Conservation (phyloP, 352 stramenopile species). For the Phytophthora syringae region DNA sequence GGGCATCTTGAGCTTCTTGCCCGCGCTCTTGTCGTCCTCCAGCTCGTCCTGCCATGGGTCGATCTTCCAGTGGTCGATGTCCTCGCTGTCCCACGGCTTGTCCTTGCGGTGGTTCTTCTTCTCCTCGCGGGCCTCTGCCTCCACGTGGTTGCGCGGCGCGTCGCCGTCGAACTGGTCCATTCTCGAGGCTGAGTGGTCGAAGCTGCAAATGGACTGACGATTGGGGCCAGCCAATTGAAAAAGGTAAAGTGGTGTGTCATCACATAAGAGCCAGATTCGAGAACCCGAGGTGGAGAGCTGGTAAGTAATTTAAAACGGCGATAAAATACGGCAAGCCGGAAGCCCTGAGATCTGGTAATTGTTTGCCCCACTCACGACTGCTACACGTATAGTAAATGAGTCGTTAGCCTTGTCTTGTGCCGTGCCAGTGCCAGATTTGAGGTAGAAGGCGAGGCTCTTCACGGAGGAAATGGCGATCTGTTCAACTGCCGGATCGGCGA, state of each 20-base stretch:
- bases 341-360: too few species aligned
- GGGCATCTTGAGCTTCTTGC: constrained; percentile 68
- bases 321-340: too few species aligned
- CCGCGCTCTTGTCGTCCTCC: constrained; percentile 84
- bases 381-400: too few species aligned
- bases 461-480: too few species aligned
- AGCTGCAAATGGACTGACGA: neutral
- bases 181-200: neutral
- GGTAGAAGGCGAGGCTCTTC: too few species aligned
- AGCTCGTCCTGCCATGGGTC: constrained; percentile 83
- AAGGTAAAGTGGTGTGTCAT: neutral
- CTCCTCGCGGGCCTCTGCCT: constrained; percentile 41
- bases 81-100: constrained; percentile 98
- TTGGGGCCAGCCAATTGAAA: constrained; percentile 37
- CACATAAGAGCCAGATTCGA: neutral
- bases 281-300: neutral
- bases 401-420: too few species aligned
- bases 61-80: constrained; percentile 99
- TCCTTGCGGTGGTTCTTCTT: constrained; percentile 98
- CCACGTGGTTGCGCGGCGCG: constrained; percentile 50
- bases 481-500: too few species aligned
- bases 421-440: too few species aligned
- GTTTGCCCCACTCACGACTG: too few species aligned
- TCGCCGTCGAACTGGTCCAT: constrained; percentile 83
- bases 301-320: neutral